Evolutionary conservation across 257 asterid species (phyloP), one percentile per base, ranked within the genome.

Genomic region (Solanum gandarillasii): DNA sequence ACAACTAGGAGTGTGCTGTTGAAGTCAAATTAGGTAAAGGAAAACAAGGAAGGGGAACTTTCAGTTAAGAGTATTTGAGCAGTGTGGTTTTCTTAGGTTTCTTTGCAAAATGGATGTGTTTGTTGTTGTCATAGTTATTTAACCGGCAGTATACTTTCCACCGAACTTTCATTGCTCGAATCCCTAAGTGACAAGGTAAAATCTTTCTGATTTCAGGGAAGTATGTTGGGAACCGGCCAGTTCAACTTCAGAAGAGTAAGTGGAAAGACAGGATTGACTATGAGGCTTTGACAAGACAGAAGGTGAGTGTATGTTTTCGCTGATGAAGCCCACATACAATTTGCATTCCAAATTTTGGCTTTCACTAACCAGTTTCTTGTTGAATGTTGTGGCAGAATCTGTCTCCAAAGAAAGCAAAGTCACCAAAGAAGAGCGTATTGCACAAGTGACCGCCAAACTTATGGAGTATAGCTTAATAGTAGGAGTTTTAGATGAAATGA

Each of bases 191-290:
- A 27, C 48, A n/a, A 43, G 70, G 32, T 81, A 81, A 46, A 9
- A 14, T 20, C 38, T 23, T 85, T 72, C 38, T 88, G 35, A 88
- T 27, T 89, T 55, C 92, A 97, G 98, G 98, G 86, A 97, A 95
- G 89, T 97, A 97, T 73, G 98, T 95, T 23, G 98, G 98, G 43
- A 95, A 97, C 86, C 94, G 99, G 41, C 99, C 98, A 4, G 93
- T 97, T 84, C 95, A 95, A 91, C 99, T 97, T 83, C 95, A 95
- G 32, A 97, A 97, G 94, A 95, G 99, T 93, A 95, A 95, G 67
- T 97, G 98, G 99, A 93, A 90, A 39, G 98, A 95, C 83, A 94
- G 98, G 91, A 95, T 94, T 52, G 98, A 97, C 89, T 32, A 23
- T 21, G 95, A 92, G 5, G 98, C 98, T 81, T 52, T 94, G 83